Percentiles rank a stretch among this genome's conserved stretches.
Conservation (phyloP, 1,284 basidiomycete species). For the Rhodotorula mucilaginosa region DNA sequence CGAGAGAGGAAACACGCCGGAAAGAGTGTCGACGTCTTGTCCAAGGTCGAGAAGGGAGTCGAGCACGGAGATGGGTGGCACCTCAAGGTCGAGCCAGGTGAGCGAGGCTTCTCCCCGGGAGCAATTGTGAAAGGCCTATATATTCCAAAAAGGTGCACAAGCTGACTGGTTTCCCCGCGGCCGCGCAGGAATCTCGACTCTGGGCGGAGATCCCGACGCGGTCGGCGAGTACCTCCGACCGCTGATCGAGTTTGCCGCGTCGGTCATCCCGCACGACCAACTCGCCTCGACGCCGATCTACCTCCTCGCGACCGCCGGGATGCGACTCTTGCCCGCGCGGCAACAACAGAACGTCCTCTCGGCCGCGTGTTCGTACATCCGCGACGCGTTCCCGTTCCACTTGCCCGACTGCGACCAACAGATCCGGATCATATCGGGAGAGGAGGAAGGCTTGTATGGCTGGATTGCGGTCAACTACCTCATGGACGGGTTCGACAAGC, state of each 20-base stretch:
- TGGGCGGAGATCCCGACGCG: slow-evolving; percentile 65
- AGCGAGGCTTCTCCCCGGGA: slow-evolving; percentile 45
- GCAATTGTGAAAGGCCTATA: no score
- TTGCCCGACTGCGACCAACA: slow-evolving; percentile 78
- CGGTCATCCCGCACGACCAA: slow-evolving; percentile 79
- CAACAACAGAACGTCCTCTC: slow-evolving; percentile 71
- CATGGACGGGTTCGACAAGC: slow-evolving; percentile 88
- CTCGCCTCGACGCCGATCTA: slow-evolving; percentile 84
- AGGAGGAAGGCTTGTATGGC: slow-evolving; percentile 96
- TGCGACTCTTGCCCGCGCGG: slow-evolving; percentile 75
- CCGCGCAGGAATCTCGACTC: slow-evolving; percentile 76
- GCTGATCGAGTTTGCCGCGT: slow-evolving; percentile 75
- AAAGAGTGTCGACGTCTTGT: slow-evolving; percentile 55
- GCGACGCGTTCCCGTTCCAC: slow-evolving; percentile 64
- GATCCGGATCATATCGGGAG: slow-evolving; percentile 91
- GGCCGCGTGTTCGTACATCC: slow-evolving; percentile 74
- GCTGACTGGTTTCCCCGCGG: not conserved
- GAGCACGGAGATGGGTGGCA: slow-evolving; percentile 79
- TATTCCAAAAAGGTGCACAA: not conserved
- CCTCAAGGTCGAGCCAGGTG: slow-evolving; percentile 88
- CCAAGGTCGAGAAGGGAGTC: slow-evolving; percentile 88
- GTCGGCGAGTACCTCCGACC: slow-evolving; percentile 76
- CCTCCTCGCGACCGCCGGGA: slow-evolving; percentile 92
- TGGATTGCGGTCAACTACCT: slow-evolving; percentile 99
- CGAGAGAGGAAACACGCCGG: slow-evolving; percentile 45